Conservation (phyloP, 1,139 yeast genomes). For the Maudiozyma humilis region DNA sequence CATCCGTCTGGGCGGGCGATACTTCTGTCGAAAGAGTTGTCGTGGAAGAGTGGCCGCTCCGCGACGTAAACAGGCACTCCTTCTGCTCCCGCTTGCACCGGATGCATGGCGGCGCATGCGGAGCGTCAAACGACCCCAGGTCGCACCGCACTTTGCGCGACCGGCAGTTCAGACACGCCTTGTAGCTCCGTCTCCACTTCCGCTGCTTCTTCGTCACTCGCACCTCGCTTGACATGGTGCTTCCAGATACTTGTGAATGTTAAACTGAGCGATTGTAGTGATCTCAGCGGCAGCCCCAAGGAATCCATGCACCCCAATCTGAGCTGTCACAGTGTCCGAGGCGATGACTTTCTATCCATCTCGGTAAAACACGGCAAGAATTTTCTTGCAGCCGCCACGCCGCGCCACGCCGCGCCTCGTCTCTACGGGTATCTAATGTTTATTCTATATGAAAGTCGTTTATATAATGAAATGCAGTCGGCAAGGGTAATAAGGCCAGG, state of each 20-base stretch:
- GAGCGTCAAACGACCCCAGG: slow-evolving; percentile 65
- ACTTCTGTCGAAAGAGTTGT: too few relatives aligned
- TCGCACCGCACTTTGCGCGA: slow-evolving; percentile 80
- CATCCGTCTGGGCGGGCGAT: too few relatives aligned
- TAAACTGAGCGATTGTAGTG: too few relatives aligned
- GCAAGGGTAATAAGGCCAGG: background rate
- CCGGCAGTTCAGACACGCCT: slow-evolving; percentile 80
- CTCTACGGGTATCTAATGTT: background rate
- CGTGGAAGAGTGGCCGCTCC: too few relatives aligned
- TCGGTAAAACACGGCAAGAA: background rate
- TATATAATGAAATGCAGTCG: background rate
- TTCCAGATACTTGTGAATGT: too few relatives aligned
- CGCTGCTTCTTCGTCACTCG: background rate
- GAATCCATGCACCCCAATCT: background rate
- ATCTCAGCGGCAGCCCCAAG: too few relatives aligned
- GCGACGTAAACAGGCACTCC: slow-evolving; percentile 67
- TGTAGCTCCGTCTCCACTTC: slow-evolving; percentile 48
- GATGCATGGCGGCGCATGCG: slow-evolving; percentile 76
- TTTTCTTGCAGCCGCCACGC: background rate
- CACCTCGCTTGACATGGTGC: background rate
- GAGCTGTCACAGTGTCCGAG: background rate
- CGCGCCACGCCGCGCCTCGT: too few relatives aligned
- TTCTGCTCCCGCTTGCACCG: slow-evolving; percentile 74
- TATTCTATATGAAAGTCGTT: background rate
- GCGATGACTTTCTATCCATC: background rate